Base-by-base conservation (phyloP, 2,329 filamentous ascomycete genomes). In the Chaetomium sp. region DNA sequence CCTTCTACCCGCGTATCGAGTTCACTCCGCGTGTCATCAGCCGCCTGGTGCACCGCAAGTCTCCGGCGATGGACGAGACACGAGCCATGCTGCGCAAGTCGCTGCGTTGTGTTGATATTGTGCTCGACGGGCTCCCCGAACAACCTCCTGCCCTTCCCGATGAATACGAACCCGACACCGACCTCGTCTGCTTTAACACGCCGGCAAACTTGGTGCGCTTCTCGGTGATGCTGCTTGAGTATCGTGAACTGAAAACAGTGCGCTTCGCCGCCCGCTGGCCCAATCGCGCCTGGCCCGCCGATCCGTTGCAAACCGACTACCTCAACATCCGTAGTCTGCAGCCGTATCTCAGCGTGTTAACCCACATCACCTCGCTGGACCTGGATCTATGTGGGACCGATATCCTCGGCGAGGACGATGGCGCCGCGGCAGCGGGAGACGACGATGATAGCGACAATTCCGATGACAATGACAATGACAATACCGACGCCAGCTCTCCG, bases 21-120 rank as follows among this genome's bases (percentile, higher is more conserved):
- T 63, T 40, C 54, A 61, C 59, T 6, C 61, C 60, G 10, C 49
- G 52, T 27, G 56, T 62, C 47, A 58, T 62, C 56, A 58, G 51
- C 53, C 55, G 59, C 14, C 48, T 63, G 14, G 53, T 61, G 33
- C 53, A 55, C 43, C 54, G 52, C 58, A 59, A 59, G 52, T 46
- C 53, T 1, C 32, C 35, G 33, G n/a, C 37, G 32, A 43, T 60
- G 9, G 53, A 58, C 43, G 51, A 50, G 34, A 45, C 52, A 1
- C 55, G 53, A 5, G 43, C 53, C 37, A 42, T 27, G 19, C 56
- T 63, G n/a, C 51, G 40, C 10, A 55, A 62, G 35, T 52, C 49
- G 6, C 51, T 60, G 14, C 55, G 56, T 7, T 44, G 41, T 43
- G 44, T 62, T 43, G 56, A 58, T 54, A 56, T 63, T 11, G 61